Percentiles rank a stretch among this genome's conserved stretches.
phyloP scores from a whole-genome alignment of 2,329 filamentous ascomycete species.

The Pseudogymnoascus sp. region DNA sequence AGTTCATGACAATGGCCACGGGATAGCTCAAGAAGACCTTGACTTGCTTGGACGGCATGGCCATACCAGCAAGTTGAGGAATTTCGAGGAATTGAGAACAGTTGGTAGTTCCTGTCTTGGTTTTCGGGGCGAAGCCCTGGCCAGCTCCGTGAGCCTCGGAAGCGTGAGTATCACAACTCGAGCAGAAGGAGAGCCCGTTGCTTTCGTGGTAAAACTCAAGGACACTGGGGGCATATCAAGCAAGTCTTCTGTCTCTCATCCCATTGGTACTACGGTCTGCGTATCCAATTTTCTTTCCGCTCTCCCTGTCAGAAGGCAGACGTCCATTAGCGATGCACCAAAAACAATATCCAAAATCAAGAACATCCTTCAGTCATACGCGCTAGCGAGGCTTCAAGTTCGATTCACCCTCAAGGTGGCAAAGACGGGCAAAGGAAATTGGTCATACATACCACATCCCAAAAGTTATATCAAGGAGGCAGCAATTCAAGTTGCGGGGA shows the following conservation, averaged over 20 bases:
- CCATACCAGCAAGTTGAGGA: slow-evolving; percentile 64
- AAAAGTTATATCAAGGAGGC: slow-evolving; percentile 46
- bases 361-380: slow-evolving; percentile 53
- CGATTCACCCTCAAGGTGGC: slow-evolving; percentile 52
- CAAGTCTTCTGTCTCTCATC: slow-evolving; percentile 37
- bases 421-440: slow-evolving; percentile 42
- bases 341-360: slow-evolving; percentile 51
- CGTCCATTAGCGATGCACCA: slow-evolving; percentile 45
- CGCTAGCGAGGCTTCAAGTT: slow-evolving; percentile 54
- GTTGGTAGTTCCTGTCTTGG: slow-evolving; percentile 56
- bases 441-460: slow-evolving; percentile 52
- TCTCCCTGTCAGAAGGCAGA: slow-evolving; percentile 55
- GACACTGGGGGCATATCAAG: slow-evolving; percentile 31
- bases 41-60: slow-evolving; percentile 53
- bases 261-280: slow-evolving; percentile 61
- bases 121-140: slow-evolving; percentile 67
- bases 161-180: slow-evolving; percentile 55
- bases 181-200: slow-evolving; percentile 51
- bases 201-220: slow-evolving; percentile 38
- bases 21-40: slow-evolving; percentile 56
- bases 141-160: slow-evolving; percentile 53
- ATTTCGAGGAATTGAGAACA: slow-evolving; percentile 51
- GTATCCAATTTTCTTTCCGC: slow-evolving; percentile 49
- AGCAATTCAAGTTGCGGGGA: slow-evolving; percentile 53
- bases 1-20: slow-evolving; percentile 65